Conservation (phyloP, 2,329 filamentous ascomycete genomes). For the Epichloe sibirici region DNA sequence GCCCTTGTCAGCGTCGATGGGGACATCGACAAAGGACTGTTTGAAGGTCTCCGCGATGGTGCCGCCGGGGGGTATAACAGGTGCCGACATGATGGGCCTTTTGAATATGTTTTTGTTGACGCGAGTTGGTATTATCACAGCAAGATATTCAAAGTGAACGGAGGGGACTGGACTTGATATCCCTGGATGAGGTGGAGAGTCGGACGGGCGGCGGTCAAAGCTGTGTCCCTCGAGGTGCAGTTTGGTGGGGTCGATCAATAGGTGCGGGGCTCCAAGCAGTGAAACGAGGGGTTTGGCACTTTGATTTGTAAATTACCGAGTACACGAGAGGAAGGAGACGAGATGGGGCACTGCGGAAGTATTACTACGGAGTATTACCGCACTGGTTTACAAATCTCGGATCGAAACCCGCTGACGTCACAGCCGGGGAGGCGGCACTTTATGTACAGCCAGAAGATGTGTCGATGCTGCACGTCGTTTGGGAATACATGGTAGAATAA, state of each 20-base stretch:
- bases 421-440: neutral
- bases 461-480: too few species aligned
- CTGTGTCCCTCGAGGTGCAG: neutral
- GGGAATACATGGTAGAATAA: too few species aligned
- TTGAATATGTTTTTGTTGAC: neutral
- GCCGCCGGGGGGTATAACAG: constrained; percentile 45
- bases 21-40: constrained; percentile 73
- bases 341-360: too few species aligned
- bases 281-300: too few species aligned
- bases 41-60: constrained; percentile 83
- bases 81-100: constrained; percentile 37
- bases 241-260: neutral
- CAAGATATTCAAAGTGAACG: neutral
- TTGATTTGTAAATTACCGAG: too few species aligned
- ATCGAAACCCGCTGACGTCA: neutral
- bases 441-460: too few species aligned
- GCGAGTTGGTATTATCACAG: neutral
- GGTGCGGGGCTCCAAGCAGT: neutral
- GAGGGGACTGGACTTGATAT: neutral
- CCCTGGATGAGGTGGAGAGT: constrained; percentile 1
- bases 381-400: neutral
- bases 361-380: too few species aligned
- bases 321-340: too few species aligned
- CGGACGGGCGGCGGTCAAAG: neutral
- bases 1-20: constrained; percentile 58